Conservation (phyloP, 208 protist genomes). For the Trypanosoma boissoni region DNA sequence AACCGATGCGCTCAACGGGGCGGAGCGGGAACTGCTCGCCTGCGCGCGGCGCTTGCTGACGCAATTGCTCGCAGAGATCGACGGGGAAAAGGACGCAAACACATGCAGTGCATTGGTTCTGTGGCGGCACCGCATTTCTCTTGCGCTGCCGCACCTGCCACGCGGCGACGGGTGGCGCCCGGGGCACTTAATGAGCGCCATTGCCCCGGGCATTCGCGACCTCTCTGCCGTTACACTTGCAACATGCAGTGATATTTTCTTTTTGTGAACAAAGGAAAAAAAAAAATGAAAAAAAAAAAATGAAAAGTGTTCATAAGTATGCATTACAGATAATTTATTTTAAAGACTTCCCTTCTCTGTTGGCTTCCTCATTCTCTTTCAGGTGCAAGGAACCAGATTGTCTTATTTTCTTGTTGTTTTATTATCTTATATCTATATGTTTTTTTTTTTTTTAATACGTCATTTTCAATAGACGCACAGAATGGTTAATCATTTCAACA, state of each 20-base stretch:
- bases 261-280: slow-evolving; percentile 10
- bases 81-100: background rate
- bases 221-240: background rate
- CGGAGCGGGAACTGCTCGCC: background rate
- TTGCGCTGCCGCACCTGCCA: slow-evolving; percentile 6
- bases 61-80: slow-evolving; percentile 5
- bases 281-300: slow-evolving; percentile 1
- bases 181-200: slow-evolving; percentile 1
- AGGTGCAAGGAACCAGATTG: too few species aligned
- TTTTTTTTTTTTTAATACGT: too few species aligned
- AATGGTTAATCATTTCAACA: background rate
- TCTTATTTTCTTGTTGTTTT: too few species aligned
- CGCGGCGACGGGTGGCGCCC: background rate
- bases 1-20: background rate
- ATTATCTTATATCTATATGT: too few species aligned
- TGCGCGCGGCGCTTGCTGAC: slow-evolving; percentile 17
- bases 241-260: background rate
- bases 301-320: background rate
- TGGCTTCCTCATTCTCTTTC: too few species aligned
- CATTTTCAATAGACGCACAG: too few species aligned
- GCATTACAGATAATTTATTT: background rate
- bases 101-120: background rate
- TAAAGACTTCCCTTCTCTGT: too few species aligned
- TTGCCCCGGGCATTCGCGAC: background rate
- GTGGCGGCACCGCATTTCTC: slow-evolving; percentile 5